phyloP scores from a whole-genome alignment of 2,329 filamentous ascomycete genomes.

The Nakataea oryzae region DNA sequence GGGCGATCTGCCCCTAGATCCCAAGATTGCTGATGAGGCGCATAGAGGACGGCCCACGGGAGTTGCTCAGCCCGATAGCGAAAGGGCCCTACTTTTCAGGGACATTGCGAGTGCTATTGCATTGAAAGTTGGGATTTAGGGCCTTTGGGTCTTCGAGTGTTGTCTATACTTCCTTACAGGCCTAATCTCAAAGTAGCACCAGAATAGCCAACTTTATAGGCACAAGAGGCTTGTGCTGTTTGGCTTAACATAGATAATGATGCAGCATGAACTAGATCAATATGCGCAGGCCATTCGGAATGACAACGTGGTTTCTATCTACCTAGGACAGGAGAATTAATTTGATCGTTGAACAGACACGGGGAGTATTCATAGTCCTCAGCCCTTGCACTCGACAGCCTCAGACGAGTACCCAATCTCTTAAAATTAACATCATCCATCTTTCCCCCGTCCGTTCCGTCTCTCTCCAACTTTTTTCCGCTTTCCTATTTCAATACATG shows the following conservation, averaged over 20 bases:
- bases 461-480: no score
- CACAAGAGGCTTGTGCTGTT: no score
- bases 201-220: no score
- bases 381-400: background rate
- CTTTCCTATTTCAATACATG: no score
- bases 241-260: no score
- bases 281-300: background rate
- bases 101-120: conserved; percentile 52
- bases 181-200: no score
- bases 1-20: conserved; percentile 81
- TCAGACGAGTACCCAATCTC: background rate
- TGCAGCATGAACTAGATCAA: background rate
- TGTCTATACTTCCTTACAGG: no score
- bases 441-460: no score
- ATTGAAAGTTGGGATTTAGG: conserved; percentile 30
- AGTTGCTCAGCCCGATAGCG: conserved; percentile 71
- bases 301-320: background rate
- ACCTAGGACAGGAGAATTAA: background rate
- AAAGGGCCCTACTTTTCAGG: conserved; percentile 61
- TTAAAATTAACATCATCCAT: background rate
- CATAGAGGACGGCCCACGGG: conserved; percentile 84
- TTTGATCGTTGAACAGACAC: background rate
- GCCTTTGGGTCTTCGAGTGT: no score
- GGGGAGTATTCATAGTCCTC: background rate
- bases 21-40: conserved; percentile 76